Percentiles rank a stretch among this genome's conserved stretches.
These are phyloP conservation scores for Udeniomyces megalosporus DNA, from an alignment of 768 basidiomycete genomes.

Conservation along the genomic window DNA sequence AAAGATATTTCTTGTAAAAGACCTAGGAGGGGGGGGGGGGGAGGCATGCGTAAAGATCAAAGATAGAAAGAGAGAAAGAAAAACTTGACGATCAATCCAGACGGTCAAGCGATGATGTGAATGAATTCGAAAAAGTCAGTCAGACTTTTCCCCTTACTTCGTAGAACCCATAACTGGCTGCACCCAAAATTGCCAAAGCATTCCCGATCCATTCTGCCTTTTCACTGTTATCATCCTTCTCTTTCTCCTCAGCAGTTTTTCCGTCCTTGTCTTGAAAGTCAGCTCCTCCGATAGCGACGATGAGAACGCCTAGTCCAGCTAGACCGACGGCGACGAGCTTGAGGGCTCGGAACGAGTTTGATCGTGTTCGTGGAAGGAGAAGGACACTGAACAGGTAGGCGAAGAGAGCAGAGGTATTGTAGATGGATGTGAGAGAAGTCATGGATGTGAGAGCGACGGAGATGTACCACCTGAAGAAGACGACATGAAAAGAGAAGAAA, in stretches of 20 bases:
- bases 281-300: conserved; percentile 1
- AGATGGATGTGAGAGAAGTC: conserved; percentile 10
- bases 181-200: background rate
- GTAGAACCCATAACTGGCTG: conserved; percentile 8
- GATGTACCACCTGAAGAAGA: background rate
- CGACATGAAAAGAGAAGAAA: background rate
- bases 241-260: too few species aligned
- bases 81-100: background rate
- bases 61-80: background rate
- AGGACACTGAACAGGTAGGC: conserved; percentile 5
- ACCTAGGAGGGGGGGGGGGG: background rate
- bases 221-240: background rate
- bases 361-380: background rate
- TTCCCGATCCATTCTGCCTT: background rate
- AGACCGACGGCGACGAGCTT: background rate
- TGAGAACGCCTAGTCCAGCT: background rate
- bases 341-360: background rate
- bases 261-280: background rate
- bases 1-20: conserved; percentile 7
- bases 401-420: conserved; percentile 11
- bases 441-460: background rate
- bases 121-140: too few species aligned
- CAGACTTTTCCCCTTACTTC: conserved; percentile 1
- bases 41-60: background rate
- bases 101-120: too few species aligned